Conservation (phyloP, 371 early-diverging fungal species). For the Syncephalastrum contaminatum region DNA sequence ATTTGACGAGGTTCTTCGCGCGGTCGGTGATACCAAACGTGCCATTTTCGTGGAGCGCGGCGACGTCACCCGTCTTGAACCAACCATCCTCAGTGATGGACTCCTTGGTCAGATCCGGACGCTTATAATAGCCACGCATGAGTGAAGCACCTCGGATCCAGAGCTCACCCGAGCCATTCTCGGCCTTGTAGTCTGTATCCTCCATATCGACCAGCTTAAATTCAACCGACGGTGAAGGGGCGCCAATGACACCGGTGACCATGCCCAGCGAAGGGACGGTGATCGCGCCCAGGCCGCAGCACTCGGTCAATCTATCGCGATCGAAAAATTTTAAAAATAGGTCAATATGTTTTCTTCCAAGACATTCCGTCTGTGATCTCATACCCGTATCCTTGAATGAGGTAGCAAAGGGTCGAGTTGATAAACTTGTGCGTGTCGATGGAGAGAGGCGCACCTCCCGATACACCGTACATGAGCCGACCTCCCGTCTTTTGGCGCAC, state of each 20-base stretch:
- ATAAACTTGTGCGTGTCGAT: conserved; percentile 85
- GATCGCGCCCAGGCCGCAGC: conserved; percentile 52
- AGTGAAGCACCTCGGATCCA: conserved; percentile 90
- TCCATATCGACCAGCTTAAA: conserved; percentile 83
- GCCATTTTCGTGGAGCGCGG: conserved; percentile 72
- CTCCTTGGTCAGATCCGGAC: conserved; percentile 75
- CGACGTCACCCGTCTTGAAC: conserved; percentile 97
- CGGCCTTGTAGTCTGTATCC: conserved; percentile 75
- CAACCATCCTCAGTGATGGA: conserved; percentile 85
- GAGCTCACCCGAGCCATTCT: conserved; percentile 76
- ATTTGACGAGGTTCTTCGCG: conserved; percentile 89
- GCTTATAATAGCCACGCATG: conserved; percentile 87
- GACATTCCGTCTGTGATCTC: neutral
- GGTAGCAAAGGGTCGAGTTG: conserved; percentile 66
- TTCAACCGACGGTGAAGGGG: conserved; percentile 74
- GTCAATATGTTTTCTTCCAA: neutral
- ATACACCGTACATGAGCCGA: conserved; percentile 75
- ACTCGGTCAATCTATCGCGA: conserved; percentile 49
- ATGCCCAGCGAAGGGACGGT: conserved; percentile 47
- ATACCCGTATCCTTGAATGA: conserved; percentile 82
- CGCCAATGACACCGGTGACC: conserved; percentile 65
- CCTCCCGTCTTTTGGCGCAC: conserved; percentile 87
- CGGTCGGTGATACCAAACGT: conserved; percentile 75
- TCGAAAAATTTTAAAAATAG: neutral
- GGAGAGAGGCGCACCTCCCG: conserved; percentile 93